These are phyloP conservation scores for Ogataea paraovalis DNA, from an alignment of 805 yeast genomes.

Conservation along the genomic window DNA sequence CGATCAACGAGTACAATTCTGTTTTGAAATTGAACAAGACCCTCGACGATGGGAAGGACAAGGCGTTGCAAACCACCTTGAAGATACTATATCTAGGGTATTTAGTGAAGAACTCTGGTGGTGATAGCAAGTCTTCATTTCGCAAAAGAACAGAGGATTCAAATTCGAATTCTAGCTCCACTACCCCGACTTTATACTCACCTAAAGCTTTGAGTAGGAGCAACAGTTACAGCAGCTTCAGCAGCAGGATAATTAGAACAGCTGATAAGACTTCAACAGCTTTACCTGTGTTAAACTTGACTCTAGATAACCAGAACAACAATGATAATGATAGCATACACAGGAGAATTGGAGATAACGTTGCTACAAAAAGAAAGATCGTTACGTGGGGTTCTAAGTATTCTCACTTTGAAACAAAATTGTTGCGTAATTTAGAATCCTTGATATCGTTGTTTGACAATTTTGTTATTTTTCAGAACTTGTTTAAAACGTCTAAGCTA, in stretches of 20 bases:
- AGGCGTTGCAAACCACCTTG: slow-evolving; percentile 1
- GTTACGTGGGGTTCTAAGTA: slow-evolving; percentile 12
- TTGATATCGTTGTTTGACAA: slow-evolving; percentile 27
- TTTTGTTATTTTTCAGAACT: slow-evolving; percentile 25
- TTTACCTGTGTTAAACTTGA: not conserved
- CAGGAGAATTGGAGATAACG: not conserved
- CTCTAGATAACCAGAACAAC: not conserved
- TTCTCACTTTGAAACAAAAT: slow-evolving; percentile 14
- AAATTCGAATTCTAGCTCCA: slow-evolving; percentile 2
- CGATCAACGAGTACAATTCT: not conserved
- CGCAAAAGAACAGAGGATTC: not conserved
- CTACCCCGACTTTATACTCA: slow-evolving; percentile 18
- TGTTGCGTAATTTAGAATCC: slow-evolving; percentile 21
- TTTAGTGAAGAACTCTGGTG: not conserved
- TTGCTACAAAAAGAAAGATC: not conserved
- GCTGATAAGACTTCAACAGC: not conserved
- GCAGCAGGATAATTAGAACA: not conserved
- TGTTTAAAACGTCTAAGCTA: slow-evolving; percentile 14
- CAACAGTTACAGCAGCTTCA: slow-evolving; percentile 3
- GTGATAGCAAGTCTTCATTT: not conserved
- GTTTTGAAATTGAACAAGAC: slow-evolving; percentile 1
- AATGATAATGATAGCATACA: not conserved
- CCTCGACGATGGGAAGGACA: not conserved
- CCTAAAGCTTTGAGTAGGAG: slow-evolving; percentile 12
- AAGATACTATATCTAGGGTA: slow-evolving; percentile 6